phyloP scores from a whole-genome alignment of 2,329 filamentous ascomycete species.

The Dothideomycetidae sp. region DNA sequence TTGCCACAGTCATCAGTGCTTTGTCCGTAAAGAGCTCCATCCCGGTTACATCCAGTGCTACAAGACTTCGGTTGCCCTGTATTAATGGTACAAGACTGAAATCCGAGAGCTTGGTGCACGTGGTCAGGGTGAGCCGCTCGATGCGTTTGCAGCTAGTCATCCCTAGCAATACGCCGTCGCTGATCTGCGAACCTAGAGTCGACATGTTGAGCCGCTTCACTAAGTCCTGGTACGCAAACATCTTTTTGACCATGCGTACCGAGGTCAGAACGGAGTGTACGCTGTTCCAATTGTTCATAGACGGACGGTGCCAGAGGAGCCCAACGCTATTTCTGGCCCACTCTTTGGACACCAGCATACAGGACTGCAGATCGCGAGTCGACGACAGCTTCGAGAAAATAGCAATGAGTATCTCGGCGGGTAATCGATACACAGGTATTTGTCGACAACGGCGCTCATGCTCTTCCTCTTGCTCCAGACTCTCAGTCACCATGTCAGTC shows the following conservation, averaged over 20 bases:
- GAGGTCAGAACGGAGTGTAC: conserved; percentile 69
- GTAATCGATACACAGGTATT: conserved; percentile 71
- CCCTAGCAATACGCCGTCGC: conserved; percentile 75
- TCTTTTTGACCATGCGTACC: conserved; percentile 55
- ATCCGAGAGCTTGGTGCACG: conserved; percentile 75
- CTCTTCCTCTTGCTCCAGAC: conserved; percentile 21
- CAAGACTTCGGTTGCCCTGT: conserved; percentile 60
- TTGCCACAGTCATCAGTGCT: conserved; percentile 63
- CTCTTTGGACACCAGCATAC: conserved; percentile 84
- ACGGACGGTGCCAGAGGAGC: conserved; percentile 84
- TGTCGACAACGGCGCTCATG: conserved; percentile 52
- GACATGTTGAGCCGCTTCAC: conserved; percentile 88
- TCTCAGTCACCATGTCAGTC: conserved; percentile 52
- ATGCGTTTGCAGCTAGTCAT: conserved; percentile 77
- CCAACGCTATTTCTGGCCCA: conserved; percentile 92
- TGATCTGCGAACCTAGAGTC: conserved; percentile 59
- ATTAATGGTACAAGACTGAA: conserved; percentile 67
- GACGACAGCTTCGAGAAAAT: conserved; percentile 77
- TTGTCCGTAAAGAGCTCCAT: conserved; percentile 66
- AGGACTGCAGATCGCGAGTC: conserved; percentile 59
- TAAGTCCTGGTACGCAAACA: conserved; percentile 79
- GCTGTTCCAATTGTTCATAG: conserved; percentile 75
- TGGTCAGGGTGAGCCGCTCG: conserved; percentile 83
- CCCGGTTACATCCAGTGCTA: conserved; percentile 81
- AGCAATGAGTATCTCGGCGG: conserved; percentile 86